Evolutionary conservation across 129 eudicot genomes (phyloP), one percentile per base, ranked within the genome.

Genomic region (Scalesia atractyloides): DNA sequence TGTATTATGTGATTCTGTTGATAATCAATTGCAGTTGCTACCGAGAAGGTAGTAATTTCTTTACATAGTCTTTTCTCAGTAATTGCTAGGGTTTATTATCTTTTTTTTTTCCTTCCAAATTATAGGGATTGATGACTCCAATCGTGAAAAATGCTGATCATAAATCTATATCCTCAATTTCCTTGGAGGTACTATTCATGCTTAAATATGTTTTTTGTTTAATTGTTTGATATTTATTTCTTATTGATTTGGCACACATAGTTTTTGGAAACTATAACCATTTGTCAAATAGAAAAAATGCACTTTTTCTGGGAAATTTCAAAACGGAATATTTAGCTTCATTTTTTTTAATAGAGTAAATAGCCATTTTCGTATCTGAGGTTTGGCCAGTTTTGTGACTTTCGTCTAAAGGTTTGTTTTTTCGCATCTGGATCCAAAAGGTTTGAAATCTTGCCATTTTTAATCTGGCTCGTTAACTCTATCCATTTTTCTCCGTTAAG

Each of bases 51-150:
- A 78, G 76, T 13, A 8, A 2, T 71, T 41, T 71, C 70, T 63
- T 61, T 37, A 16, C 62, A 66, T 44, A 24, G 4, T 64, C 30
- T 30, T 39, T 62, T 69, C 18, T 77, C 64, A 44, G 65, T 14
- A 43, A 54, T 46, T 41, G 18, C 19, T 46, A 33, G 47, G 62
- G 39, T 30, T 52, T 39, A 19, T 58, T 46, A 13, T 67, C 50
- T 73, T 44, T 33, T 54, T 16, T 64, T 9, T 53, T 22, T 54
- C 53, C 46, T 73, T 34, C 43, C 44, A 3, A 69, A 19, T 62
- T 76, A 60, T 84, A 95, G 99, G 99, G 99, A 15, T 67, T 95
- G 84, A 91, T 95, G 97, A 95, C 99, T 73, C 99, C 99, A 44
- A 91, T 95, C 5, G 78, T 91, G 66, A 90, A 83, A 85, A 86